These are phyloP conservation scores for Geranium rotundifolium DNA, from an alignment of 345 rosid genomes.

Conservation along the genomic window DNA sequence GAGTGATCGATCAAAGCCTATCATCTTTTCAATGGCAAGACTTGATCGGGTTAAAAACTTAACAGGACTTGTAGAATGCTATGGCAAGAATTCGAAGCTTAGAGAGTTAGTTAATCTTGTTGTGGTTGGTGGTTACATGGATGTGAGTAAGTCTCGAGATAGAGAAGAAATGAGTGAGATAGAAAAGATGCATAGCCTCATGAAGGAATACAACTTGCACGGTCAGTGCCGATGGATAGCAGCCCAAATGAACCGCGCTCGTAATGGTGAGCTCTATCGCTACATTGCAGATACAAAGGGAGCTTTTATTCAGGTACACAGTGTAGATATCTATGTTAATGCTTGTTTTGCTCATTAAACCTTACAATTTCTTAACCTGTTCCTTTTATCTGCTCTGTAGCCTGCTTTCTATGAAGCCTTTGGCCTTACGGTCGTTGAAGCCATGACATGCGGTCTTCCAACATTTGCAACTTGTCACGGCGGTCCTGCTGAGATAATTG, in stretches of 20 bases:
- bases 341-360: background rate
- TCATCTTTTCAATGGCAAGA: slow-evolving; percentile 64
- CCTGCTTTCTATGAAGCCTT: slow-evolving; percentile 51
- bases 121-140: slow-evolving; percentile 34
- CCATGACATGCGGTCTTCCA: slow-evolving; percentile 47
- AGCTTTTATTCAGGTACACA: slow-evolving; percentile 31
- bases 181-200: slow-evolving; percentile 34
- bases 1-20: slow-evolving; percentile 36
- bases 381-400: slow-evolving; percentile 11
- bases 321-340: background rate
- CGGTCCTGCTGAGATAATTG: slow-evolving; percentile 46
- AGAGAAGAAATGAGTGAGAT: slow-evolving; percentile 46
- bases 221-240: slow-evolving; percentile 44
- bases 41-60: slow-evolving; percentile 49
- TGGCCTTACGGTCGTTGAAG: slow-evolving; percentile 51
- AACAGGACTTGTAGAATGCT: slow-evolving; percentile 49
- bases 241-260: slow-evolving; percentile 46
- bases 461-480: slow-evolving; percentile 54
- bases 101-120: slow-evolving; percentile 41
- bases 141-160: slow-evolving; percentile 32
- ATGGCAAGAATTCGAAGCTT: slow-evolving; percentile 30
- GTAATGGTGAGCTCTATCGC: slow-evolving; percentile 51
- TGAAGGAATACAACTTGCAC: slow-evolving; percentile 33
- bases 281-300: slow-evolving; percentile 44
- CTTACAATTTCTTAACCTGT: too few species aligned